phyloP scores from a whole-genome alignment of 306 rosid species.

The Glycine latifolia region DNA sequence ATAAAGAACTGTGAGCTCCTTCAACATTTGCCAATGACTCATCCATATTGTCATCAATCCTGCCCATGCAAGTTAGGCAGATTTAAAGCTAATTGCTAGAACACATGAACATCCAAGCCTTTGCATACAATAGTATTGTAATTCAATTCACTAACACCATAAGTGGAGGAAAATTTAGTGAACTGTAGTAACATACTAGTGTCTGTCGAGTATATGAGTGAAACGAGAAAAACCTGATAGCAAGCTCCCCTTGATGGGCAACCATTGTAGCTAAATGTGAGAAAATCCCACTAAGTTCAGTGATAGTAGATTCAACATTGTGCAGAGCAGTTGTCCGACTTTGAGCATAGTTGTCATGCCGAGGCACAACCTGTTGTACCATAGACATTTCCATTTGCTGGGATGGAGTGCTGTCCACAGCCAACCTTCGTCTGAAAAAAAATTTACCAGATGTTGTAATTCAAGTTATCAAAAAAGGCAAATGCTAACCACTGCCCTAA shows the following conservation, averaged over 20 bases:
- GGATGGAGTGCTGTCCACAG: slow-evolving; percentile 79
- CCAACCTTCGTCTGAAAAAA: slow-evolving; percentile 84
- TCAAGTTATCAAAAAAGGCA: slow-evolving; percentile 25
- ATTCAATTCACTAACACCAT: slow-evolving; percentile 22
- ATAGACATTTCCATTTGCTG: slow-evolving; percentile 97
- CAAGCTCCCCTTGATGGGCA: slow-evolving; percentile 97
- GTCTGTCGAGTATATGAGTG: slow-evolving; percentile 37
- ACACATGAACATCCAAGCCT: slow-evolving; percentile 30
- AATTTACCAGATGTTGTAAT: slow-evolving; percentile 45
- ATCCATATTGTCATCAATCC: slow-evolving; percentile 96
- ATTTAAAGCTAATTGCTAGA: slow-evolving; percentile 44
- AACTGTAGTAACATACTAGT: neutral
- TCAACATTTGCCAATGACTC: slow-evolving; percentile 90
- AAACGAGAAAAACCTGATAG: slow-evolving; percentile 78
- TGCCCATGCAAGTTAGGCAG: slow-evolving; percentile 50
- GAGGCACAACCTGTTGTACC: slow-evolving; percentile 95
- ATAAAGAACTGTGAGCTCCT: slow-evolving; percentile 86
- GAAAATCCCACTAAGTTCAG: slow-evolving; percentile 95
- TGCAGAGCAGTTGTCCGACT: slow-evolving; percentile 84
- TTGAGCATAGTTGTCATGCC: slow-evolving; percentile 75
- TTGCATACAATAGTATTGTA: slow-evolving; percentile 12
- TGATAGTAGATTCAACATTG: slow-evolving; percentile 92
- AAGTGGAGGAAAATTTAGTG: slow-evolving; percentile 14
- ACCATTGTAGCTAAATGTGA: slow-evolving; percentile 96
- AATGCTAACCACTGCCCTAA: no score